These are phyloP conservation scores for Annulohypoxylon truncatum DNA, from an alignment of 2,329 filamentous ascomycete genomes.

Conservation along the genomic window DNA sequence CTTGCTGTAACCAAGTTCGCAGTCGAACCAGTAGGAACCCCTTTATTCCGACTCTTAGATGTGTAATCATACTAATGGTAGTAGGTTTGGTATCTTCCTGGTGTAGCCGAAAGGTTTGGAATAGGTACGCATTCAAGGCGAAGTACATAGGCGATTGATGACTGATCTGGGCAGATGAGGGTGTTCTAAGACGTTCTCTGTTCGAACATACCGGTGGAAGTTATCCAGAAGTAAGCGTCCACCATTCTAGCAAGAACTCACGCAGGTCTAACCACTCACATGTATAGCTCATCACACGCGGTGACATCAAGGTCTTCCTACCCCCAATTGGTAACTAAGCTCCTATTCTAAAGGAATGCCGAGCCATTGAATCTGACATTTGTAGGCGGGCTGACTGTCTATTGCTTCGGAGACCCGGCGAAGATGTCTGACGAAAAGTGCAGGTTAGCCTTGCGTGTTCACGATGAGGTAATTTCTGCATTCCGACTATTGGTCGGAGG, in stretches of 20 bases:
- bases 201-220: slow-evolving; percentile 97
- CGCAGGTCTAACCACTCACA: slow-evolving; percentile 40
- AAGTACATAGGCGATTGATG: not conserved
- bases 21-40: slow-evolving; percentile 83
- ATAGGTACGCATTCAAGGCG: slow-evolving; percentile 68
- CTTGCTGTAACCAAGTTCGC: slow-evolving; percentile 96
- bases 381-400: slow-evolving; percentile 86
- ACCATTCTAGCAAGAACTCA: not conserved
- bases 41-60: not conserved
- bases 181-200: slow-evolving; percentile 82
- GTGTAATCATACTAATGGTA: slow-evolving; percentile 1
- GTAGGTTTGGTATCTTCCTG: slow-evolving; percentile 82
- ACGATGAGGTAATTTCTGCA: slow-evolving; percentile 64
- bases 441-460: slow-evolving; percentile 84
- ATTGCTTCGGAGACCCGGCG: slow-evolving; percentile 94
- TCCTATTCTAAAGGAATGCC: not conserved
- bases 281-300: slow-evolving; percentile 81
- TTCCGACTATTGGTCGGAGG: slow-evolving; percentile 13
- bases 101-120: slow-evolving; percentile 91
- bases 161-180: slow-evolving; percentile 73
- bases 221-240: slow-evolving; percentile 78
- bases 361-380: slow-evolving; percentile 36
- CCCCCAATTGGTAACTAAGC: slow-evolving; percentile 83
- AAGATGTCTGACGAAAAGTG: slow-evolving; percentile 91
- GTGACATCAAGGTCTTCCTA: slow-evolving; percentile 94